Conservation (phyloP, 1,139 yeast species). For the Pichia sorboxylosa region DNA sequence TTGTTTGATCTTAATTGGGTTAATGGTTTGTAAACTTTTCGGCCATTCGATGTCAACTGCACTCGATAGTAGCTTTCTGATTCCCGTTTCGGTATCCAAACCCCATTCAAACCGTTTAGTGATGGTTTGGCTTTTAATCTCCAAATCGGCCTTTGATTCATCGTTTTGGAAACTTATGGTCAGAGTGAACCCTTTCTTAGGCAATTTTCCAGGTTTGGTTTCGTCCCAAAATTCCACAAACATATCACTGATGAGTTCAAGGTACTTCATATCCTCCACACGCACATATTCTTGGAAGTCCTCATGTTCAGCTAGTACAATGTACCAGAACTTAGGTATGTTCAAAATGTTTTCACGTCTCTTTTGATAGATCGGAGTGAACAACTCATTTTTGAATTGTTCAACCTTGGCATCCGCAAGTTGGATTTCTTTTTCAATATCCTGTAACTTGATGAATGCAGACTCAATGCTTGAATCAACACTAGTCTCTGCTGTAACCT, state of each 20-base stretch:
- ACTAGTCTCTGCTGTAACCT: no score
- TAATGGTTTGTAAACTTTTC: constrained; percentile 35
- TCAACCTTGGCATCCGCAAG: constrained; percentile 46
- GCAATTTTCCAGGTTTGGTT: constrained; percentile 21
- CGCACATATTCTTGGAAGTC: constrained; percentile 63
- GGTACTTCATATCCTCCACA: constrained; percentile 55
- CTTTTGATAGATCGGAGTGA: constrained; percentile 38
- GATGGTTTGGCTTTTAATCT: constrained; percentile 39
- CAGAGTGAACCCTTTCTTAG: constrained; percentile 41
- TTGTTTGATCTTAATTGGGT: constrained; percentile 37
- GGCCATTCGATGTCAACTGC: constrained; percentile 50
- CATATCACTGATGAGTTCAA: constrained; percentile 49
- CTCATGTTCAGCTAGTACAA: constrained; percentile 62
- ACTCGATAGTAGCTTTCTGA: constrained; percentile 39
- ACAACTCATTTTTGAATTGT: constrained; percentile 33
- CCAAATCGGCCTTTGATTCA: constrained; percentile 22
- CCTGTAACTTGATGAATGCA: constrained; percentile 33
- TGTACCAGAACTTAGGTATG: constrained; percentile 67
- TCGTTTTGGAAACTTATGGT: constrained; percentile 37
- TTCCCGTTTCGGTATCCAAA: constrained; percentile 36
- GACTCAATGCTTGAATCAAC: constrained; percentile 16
- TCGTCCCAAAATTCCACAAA: constrained; percentile 18
- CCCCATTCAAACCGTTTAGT: constrained; percentile 39
- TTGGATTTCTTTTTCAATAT: constrained; percentile 45
- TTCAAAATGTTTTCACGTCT: constrained; percentile 35